A percentile compares a stretch with the other conserved stretches of the same genome.
Conservation (phyloP, 495 filamentous ascomycete genomes). For the Acidiella bohemica region DNA sequence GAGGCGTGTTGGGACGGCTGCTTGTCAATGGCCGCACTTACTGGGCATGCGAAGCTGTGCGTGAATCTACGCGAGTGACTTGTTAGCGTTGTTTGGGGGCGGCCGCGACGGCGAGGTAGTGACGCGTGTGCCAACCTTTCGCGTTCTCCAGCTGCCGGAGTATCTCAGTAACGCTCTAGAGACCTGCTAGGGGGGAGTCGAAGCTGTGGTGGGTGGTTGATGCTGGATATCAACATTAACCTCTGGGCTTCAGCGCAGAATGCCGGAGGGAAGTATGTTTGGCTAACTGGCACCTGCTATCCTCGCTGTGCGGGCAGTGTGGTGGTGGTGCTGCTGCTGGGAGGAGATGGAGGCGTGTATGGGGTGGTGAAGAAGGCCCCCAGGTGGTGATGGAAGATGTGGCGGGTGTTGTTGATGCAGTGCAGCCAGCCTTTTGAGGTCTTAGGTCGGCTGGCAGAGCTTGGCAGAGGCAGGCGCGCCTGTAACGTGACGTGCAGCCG, state of each 20-base stretch:
- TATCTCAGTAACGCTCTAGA: constrained; percentile 2
- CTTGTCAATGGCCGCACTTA: too few relatives aligned
- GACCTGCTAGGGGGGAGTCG: constrained; percentile 10
- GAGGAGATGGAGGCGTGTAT: too few relatives aligned
- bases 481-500: too few relatives aligned
- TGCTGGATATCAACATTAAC: constrained; percentile 16
- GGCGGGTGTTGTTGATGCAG: too few relatives aligned
- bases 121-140: constrained; percentile 10
- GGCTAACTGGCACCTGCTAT: constrained; percentile 6
- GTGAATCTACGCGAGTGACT: constrained; percentile 3
- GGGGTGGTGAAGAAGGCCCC: not conserved
- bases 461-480: too few relatives aligned
- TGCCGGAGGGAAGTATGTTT: constrained; percentile 5
- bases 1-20: too few relatives aligned
- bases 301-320: not conserved
- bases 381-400: not conserved
- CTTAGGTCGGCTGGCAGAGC: too few relatives aligned
- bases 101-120: constrained; percentile 2
- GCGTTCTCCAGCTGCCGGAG: not conserved
- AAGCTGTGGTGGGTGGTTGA: constrained; percentile 7
- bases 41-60: too few relatives aligned
- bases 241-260: constrained; percentile 6
- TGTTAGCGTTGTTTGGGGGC: constrained; percentile 10
- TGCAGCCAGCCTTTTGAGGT: too few relatives aligned
- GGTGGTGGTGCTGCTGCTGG: too few relatives aligned